phyloP scores from a whole-genome alignment of 139 green algal genomes.

The Haematococcus lacustris region DNA sequence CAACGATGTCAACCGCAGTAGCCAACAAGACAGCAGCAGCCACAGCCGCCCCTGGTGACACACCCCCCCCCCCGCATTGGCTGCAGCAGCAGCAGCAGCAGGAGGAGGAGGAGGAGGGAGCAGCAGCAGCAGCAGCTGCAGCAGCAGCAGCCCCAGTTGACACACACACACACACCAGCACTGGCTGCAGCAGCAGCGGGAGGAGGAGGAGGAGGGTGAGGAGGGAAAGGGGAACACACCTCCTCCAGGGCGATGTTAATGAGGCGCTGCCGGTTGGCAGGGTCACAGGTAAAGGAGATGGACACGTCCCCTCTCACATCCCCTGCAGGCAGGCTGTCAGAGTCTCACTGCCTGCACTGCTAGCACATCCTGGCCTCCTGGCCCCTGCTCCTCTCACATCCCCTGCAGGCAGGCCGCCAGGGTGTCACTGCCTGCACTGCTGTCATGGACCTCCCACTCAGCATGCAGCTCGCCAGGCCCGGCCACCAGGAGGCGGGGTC shows the following conservation, averaged over 20 bases:
- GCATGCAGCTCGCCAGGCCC: too few species aligned
- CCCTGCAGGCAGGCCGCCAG: constrained; percentile 4
- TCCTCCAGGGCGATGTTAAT: constrained; percentile 55
- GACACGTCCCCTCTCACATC: constrained; percentile 57
- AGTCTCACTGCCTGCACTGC: not conserved
- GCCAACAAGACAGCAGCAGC: too few species aligned
- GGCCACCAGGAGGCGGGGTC: too few species aligned
- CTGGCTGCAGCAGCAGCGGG: not conserved
- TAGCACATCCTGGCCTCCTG: not conserved
- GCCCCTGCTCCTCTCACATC: constrained; percentile 56
- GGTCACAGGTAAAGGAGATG: constrained; percentile 78
- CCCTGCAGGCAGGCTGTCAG: constrained; percentile 6
- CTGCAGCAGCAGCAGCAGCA: not conserved
- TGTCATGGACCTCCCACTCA: not conserved
- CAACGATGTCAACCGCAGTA: too few species aligned
- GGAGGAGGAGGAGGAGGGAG: not conserved
- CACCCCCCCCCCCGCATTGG: too few species aligned
- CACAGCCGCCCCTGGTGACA: too few species aligned
- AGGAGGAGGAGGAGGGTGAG: not conserved
- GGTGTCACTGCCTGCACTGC: not conserved
- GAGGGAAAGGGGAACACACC: constrained; percentile 15
- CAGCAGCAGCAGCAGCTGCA: not conserved
- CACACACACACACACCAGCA: not conserved
- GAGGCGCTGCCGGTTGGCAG: constrained; percentile 40
- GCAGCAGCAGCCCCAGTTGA: not conserved